Evolutionary conservation across 805 yeast species (phyloP).

Genomic region (Priceomyces fermenticarens): DNA sequence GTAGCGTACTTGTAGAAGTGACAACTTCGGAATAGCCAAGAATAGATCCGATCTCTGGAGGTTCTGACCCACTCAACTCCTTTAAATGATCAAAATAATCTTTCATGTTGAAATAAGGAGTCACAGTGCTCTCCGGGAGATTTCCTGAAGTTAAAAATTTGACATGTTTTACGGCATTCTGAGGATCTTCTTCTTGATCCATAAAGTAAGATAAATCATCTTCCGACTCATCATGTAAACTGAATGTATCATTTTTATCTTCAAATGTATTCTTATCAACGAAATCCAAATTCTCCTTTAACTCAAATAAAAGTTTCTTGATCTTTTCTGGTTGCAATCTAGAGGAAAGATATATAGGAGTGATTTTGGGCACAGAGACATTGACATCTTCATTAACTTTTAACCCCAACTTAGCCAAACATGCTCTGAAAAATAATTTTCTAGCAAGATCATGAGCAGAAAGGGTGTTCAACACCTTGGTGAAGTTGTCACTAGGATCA

Average conservation of each 20-base stretch:
- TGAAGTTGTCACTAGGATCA: slow-evolving; percentile 27
- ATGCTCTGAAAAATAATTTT: slow-evolving; percentile 51
- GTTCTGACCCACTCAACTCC: slow-evolving; percentile 14
- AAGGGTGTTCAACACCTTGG: slow-evolving; percentile 32
- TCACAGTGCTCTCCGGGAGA: slow-evolving; percentile 49
- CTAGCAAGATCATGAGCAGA: slow-evolving; percentile 46
- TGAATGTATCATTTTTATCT: slow-evolving; percentile 57
- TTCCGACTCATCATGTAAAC: slow-evolving; percentile 41
- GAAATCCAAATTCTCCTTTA: slow-evolving; percentile 35
- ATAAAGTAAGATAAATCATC: slow-evolving; percentile 16
- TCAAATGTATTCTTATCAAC: slow-evolving; percentile 32
- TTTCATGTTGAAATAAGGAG: slow-evolving; percentile 71
- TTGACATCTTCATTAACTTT: slow-evolving; percentile 55
- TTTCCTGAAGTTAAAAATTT: slow-evolving; percentile 40
- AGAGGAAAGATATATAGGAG: slow-evolving; percentile 62
- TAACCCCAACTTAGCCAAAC: slow-evolving; percentile 62
- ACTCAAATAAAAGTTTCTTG: slow-evolving; percentile 27
- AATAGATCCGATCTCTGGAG: slow-evolving; percentile 54
- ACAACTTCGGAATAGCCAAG: slow-evolving; percentile 83
- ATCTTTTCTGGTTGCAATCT: slow-evolving; percentile 28
- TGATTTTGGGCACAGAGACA: slow-evolving; percentile 57
- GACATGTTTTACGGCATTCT: slow-evolving; percentile 52
- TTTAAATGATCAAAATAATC: slow-evolving; percentile 50
- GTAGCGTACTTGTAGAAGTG: slow-evolving; percentile 77
- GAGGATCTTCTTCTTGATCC: slow-evolving; percentile 42